Base-by-base conservation (phyloP, 768 basidiomycete species). In the Obba rivulosa region DNA sequence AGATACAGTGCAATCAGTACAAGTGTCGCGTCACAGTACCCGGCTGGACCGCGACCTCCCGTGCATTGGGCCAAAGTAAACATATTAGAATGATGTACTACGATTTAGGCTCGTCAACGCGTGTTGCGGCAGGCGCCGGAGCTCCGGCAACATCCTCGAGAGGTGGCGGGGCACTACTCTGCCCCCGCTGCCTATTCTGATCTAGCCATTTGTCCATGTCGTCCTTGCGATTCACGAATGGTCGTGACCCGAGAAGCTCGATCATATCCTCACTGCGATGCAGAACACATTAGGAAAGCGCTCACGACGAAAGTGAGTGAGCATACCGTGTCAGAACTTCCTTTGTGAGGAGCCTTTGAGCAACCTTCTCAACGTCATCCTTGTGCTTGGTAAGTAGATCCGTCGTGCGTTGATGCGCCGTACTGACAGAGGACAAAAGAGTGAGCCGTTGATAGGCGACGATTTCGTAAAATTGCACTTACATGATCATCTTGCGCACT, bases 201-300 rank as follows among this genome's bases (percentile, higher is more conserved):
- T 95, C 92, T n/a, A 95, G 77, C 87, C 92, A 95, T 63, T 87
- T 89, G 70, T 96, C 93, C 94, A 97, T 96, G 56, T 95, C 92
- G 62, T 95, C 92, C 21, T 79, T 72, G 49, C 79, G 77, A 54
- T 80, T 80, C n/a, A 62, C 68, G 58, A 92, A 92, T 21, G 90
- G 89, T 43, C 90, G 81, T 61, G 85, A 87, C 43, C 91, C 90
- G 35, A 92, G 77, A 16, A 92, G 74, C 35, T 73, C 60, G 52
- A 89, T 87, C 90, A 92, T 93, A 61, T 92, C 87, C 76, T 90
- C 88, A 43, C 90, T 91, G 57, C 43, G 13, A 48, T 3, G 39
- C 16, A 49, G 31, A 13, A 7, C 13, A 31, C 5, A 31, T 21
- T 43, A 40, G 41, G 13, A 13, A 31, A 13, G 17, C 16, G n/a